A percentile compares a stretch with the other conserved stretches of the same genome.
These are phyloP conservation scores for Nissolia schottii DNA, from an alignment of 306 rosid species.

Conservation along the genomic window DNA sequence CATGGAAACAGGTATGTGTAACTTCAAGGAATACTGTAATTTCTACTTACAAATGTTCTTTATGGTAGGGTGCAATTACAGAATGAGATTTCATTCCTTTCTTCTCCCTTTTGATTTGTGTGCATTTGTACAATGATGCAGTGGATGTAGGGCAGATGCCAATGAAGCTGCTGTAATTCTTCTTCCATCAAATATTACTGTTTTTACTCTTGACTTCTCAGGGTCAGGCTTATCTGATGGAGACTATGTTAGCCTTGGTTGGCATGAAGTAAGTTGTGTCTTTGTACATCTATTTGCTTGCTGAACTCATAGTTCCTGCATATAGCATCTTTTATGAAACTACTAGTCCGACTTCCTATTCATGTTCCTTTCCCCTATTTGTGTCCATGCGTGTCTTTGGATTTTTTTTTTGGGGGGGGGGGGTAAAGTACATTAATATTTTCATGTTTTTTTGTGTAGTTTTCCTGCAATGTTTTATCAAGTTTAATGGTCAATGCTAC, in stretches of 20 bases:
- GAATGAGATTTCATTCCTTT: not conserved
- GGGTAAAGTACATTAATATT: not conserved
- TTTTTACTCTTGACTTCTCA: constrained; percentile 94
- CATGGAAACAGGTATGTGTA: constrained; percentile 84
- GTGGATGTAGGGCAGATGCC: constrained; percentile 99
- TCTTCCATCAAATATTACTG: constrained; percentile 92
- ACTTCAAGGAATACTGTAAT: constrained; percentile 3
- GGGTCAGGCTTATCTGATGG: constrained; percentile 99
- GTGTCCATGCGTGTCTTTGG: not conserved
- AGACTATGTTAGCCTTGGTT: constrained; percentile 97
- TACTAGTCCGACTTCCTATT: not conserved
- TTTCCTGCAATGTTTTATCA: not conserved
- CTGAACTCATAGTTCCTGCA: constrained; percentile 18
- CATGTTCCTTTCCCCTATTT: not conserved
- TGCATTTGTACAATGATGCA: constrained; percentile 45
- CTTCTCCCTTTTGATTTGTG: constrained; percentile 6
- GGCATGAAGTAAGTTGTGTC: constrained; percentile 83
- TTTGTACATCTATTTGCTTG: constrained; percentile 12
- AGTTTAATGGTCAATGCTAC: no score
- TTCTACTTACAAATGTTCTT: not conserved
- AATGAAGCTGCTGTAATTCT: constrained; percentile 97
- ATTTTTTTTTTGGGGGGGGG: not conserved
- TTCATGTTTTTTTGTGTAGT: not conserved
- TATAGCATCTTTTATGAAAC: constrained; percentile 2
- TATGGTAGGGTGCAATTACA: not conserved